A percentile compares a stretch with the other conserved stretches of the same genome.
Evolutionary conservation across 225 moss, liverwort and hornwort genomes (phyloP).

Genomic region (Ulota crispa): DNA sequence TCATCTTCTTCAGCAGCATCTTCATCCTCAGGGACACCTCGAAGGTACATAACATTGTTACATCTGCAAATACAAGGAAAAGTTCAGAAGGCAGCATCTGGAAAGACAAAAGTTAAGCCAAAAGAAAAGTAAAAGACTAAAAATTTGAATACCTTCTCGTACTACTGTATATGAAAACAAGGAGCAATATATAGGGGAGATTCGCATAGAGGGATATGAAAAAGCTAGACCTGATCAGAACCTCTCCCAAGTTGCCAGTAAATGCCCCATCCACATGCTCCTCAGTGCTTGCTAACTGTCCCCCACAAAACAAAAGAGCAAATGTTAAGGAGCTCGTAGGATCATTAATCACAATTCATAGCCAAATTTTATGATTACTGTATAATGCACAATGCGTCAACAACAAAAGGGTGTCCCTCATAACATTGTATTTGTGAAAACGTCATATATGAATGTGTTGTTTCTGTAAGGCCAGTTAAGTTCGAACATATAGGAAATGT

Average conservation of each 20-base stretch:
- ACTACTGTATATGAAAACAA: neutral
- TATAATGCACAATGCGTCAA: neutral
- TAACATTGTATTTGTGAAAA: too few species aligned
- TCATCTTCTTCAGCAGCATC: constrained; percentile 86
- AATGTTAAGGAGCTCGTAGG: neutral
- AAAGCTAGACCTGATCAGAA: constrained; percentile 78
- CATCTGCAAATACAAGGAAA: constrained; percentile 55
- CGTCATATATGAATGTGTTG: too few species aligned
- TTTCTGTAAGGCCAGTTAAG: too few species aligned
- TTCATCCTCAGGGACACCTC: constrained; percentile 97
- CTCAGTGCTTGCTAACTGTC: constrained; percentile 93
- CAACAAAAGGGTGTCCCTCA: too few species aligned
- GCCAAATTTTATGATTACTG: neutral
- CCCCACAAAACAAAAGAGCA: constrained; percentile 6
- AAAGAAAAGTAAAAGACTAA: too few species aligned
- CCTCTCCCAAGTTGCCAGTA: constrained; percentile 94
- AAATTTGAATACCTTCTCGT: neutral
- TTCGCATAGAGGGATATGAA: neutral
- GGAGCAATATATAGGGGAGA: neutral
- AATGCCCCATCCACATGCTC: constrained; percentile 96
- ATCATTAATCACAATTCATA: neutral
- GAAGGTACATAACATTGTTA: constrained; percentile 88
- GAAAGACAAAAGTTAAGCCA: neutral
- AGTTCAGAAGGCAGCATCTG: neutral
- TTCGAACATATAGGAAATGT: too few species aligned